These are phyloP conservation scores for Aspergillus cristatus DNA, from an alignment of 495 filamentous ascomycete genomes.

Conservation along the genomic window DNA sequence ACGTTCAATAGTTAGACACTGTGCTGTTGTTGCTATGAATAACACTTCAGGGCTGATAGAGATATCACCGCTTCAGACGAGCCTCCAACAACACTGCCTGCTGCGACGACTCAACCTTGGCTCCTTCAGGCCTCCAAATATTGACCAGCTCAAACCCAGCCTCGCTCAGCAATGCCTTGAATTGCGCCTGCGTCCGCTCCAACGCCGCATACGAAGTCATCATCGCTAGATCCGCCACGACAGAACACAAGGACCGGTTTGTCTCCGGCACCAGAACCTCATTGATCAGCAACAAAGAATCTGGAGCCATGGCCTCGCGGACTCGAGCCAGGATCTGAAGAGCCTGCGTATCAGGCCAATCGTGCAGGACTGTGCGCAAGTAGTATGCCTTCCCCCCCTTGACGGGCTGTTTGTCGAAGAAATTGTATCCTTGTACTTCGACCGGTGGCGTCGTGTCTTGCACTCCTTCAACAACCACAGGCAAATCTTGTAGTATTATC, in stretches of 20 bases:
- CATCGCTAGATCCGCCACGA: constrained; percentile 32
- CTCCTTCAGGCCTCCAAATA: constrained; percentile 16
- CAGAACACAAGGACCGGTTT: constrained; percentile 4
- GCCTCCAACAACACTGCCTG: no score
- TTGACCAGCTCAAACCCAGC: constrained; percentile 51
- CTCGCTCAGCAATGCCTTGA: constrained; percentile 19
- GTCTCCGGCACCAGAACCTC: constrained; percentile 21
- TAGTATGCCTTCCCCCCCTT: constrained; percentile 22
- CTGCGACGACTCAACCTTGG: no score
- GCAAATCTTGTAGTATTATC: constrained; percentile 42
- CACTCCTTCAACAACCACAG: constrained; percentile 30
- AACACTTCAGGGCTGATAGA: no score
- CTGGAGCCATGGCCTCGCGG: constrained; percentile 30
- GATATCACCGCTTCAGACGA: no score
- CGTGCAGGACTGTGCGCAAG: constrained; percentile 36
- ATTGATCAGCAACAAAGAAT: constrained; percentile 35
- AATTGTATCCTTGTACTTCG: constrained; percentile 32
- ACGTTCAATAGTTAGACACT: no score
- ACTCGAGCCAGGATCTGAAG: constrained; percentile 30
- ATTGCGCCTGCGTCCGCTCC: constrained; percentile 23
- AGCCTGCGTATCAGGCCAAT: constrained; percentile 38
- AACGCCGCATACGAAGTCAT: constrained; percentile 21
- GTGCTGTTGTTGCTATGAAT: no score
- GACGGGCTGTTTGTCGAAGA: constrained; percentile 41
- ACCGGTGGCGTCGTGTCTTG: no score